Evolutionary conservation across 352 stramenopile species (phyloP).

Genomic region (Thalassiosira livingstoniorum): DNA sequence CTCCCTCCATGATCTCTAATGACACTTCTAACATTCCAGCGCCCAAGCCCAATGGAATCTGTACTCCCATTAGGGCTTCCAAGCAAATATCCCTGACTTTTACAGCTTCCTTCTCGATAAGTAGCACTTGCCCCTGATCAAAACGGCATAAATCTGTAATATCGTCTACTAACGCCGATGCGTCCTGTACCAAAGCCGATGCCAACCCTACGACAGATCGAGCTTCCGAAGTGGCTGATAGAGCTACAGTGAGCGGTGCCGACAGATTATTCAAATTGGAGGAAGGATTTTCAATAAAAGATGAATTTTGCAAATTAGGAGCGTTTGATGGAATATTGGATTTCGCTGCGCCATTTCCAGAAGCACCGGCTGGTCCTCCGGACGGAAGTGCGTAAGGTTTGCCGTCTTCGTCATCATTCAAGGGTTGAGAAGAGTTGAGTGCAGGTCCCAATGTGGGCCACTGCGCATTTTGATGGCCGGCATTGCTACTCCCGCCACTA

Average conservation of each 20-base stretch:
- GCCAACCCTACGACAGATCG: conserved; percentile 45
- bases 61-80: conserved; percentile 48
- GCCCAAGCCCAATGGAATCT: conserved; percentile 15
- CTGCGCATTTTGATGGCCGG: too few relatives aligned
- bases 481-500: too few relatives aligned
- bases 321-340: neutral
- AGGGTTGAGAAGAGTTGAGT: too few relatives aligned
- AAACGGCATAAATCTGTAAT: conserved; percentile 67
- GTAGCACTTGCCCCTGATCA: conserved; percentile 59
- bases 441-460: too few relatives aligned
- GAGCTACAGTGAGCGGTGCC: conserved; percentile 28
- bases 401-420: neutral
- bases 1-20: conserved; percentile 48
- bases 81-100: conserved; percentile 51
- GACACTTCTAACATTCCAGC: conserved; percentile 49
- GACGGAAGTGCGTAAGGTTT: neutral
- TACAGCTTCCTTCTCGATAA: conserved; percentile 62
- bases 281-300: neutral
- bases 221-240: conserved; percentile 53
- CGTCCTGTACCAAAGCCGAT: conserved; percentile 46
- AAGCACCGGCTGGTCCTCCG: neutral
- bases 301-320: neutral
- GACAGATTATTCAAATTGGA: neutral
- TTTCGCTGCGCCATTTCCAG: neutral
- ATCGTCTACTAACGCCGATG: conserved; percentile 61